Base-by-base conservation (phyloP, 2,329 filamentous ascomycete genomes). In the Hypoxylon rubiginosum region DNA sequence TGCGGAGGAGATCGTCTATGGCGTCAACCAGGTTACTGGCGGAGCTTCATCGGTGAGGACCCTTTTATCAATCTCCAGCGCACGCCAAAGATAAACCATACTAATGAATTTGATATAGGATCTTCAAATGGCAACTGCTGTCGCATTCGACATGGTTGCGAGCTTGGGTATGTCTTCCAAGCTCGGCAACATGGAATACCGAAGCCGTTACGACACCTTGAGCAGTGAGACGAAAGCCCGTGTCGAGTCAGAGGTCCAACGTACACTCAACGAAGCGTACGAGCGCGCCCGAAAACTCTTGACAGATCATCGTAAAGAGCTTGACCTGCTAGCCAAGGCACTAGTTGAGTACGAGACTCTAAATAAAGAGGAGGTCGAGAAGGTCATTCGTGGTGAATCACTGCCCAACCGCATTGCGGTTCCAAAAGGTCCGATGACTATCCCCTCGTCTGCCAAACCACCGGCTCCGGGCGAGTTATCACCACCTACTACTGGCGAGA, bases 321-420 rank as follows among this genome's bases (percentile, higher is more conserved):
- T 99, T 7, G 95, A 99, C 73, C 84, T 93, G 10, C 83, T 99
- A 9, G 95, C 96, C 28, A 90, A 94, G 75, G 96, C 94, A 5
- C 85, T 99, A 9, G 89, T 99, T 34, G 91, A 97, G 79, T 98
- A 97, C 79, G 96, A 99, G 83, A 97, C 94, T 0, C 82, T 99
- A 55, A 91, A 92, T 78, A 92, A 91, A 79, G 90, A 91, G 2
- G 96, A 99, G 79, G 97, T 98, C 68, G 90, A 94, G 79, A 93
- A 92, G 82, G 92, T 98, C 5, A 90, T 99, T 69, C 88, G 88
- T 56, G 96, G 96, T 36, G 93, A 97, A 81, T 91, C 92, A 76
- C 83, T 99, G 39, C 84, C 90, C 0, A 86, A 87, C 49, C 92
- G 92, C 65, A 80, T 92, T 54, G 86, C 85, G 66, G 82, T 88